These are phyloP conservation scores for Trametes villosa DNA, from an alignment of 768 basidiomycete genomes.

Conservation along the genomic window DNA sequence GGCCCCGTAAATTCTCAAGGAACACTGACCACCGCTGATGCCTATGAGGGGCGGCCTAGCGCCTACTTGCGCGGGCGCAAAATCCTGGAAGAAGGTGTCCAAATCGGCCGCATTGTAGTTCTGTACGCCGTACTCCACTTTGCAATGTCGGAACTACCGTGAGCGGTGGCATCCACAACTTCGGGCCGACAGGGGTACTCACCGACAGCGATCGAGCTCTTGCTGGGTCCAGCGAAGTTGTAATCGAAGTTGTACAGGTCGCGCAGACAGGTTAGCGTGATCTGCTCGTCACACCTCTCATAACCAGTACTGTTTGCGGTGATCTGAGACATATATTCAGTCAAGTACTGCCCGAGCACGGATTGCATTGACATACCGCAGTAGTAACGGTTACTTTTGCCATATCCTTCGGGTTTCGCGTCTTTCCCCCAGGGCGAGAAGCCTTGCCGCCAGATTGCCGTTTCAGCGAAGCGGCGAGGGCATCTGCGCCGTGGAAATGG, in stretches of 20 bases:
- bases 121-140: conserved; percentile 47
- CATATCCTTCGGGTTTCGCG: neutral
- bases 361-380: no score
- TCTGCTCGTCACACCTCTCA: conserved; percentile 22
- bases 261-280: conserved; percentile 35
- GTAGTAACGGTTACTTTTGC: conserved; percentile 12
- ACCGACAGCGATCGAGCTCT: conserved; percentile 16
- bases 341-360: no score
- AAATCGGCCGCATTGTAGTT: conserved; percentile 47
- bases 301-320: neutral
- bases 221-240: neutral
- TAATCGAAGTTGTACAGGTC: conserved; percentile 37
- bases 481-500: conserved; percentile 48
- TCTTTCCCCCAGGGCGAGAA: neutral
- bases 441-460: neutral
- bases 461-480: neutral
- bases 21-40: conserved; percentile 39
- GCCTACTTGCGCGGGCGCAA: conserved; percentile 43
- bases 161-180: no score
- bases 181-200: no score
- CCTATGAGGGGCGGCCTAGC: conserved; percentile 40
- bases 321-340: neutral
- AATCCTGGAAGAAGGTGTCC: conserved; percentile 45
- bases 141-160: neutral
- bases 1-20: neutral